Evolutionary conservation across 371 early-diverging fungal genomes (phyloP).

Genomic region (Nematocida homosporus): DNA sequence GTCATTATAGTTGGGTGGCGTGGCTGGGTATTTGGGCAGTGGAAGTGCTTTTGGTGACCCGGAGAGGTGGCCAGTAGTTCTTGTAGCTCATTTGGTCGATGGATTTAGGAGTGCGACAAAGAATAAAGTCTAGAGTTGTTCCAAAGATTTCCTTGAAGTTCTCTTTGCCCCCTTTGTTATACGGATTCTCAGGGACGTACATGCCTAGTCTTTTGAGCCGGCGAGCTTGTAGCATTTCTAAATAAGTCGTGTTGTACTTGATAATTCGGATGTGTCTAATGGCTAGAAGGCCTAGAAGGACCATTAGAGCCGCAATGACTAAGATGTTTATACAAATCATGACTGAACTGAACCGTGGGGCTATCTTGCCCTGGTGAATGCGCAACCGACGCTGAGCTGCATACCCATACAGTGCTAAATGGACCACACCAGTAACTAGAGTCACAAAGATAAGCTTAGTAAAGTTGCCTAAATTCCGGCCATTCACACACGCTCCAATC

Average conservation of each 20-base stretch:
- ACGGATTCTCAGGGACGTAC: conserved; percentile 48
- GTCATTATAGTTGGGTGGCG: too few species aligned
- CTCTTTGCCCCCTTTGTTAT: conserved; percentile 42
- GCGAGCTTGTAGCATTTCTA: conserved; percentile 49
- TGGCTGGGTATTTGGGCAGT: too few species aligned
- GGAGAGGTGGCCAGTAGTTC: conserved; percentile 58
- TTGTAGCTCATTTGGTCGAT: conserved; percentile 28
- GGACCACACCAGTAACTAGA: not conserved
- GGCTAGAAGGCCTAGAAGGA: conserved; percentile 43
- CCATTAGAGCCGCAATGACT: not conserved
- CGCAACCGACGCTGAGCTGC: not conserved
- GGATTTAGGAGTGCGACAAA: conserved; percentile 27
- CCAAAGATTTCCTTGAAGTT: conserved; percentile 57
- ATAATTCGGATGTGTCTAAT: conserved; percentile 27
- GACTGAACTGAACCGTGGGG: not conserved
- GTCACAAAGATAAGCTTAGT: conserved; percentile 63
- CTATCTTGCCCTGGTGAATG: not conserved
- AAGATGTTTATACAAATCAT: conserved; percentile 14
- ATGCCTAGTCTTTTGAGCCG: conserved; percentile 18
- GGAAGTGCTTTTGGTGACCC: too few species aligned
- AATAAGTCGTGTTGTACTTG: conserved; percentile 56
- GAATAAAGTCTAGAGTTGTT: conserved; percentile 31
- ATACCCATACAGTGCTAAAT: conserved; percentile 7
- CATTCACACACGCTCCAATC: conserved; percentile 90
- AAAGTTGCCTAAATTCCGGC: conserved; percentile 69